Base-by-base conservation (phyloP, 306 rosid species). In the Corylus heterophylla region DNA sequence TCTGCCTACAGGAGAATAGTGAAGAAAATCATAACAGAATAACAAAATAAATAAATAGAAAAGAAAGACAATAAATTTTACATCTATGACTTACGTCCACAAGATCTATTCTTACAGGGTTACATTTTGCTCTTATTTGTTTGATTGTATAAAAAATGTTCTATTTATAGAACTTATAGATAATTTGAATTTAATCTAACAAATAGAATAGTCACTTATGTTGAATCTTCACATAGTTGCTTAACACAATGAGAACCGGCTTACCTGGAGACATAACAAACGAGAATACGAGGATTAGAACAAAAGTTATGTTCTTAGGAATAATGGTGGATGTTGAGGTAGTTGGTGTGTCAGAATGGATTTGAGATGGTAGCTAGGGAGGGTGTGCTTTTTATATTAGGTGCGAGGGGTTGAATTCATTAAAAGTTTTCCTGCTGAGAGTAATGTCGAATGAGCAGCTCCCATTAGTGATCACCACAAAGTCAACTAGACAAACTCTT, bases 221-320 rank as follows among this genome's bases (percentile, higher is more conserved):
- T 51, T 14, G 47, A 13, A 51, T 29, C 54, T 42, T 51, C 25
- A 20, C 48, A 37, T 17, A 49, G 14, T 12, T 56, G 37, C 8
- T 27, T 25, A 59, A 11, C 16, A 59, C 66, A 59, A 59, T 22
- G 18, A 6, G 12, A 74, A 67, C 54, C 18, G 70, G 50, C 79
- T 89, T 68, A 90, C 91, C 91, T 80, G 91, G 79, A 84, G 77
- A 84, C 81, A 86, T 64, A 74, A 61, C 85, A 76, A 77, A 18
- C 58, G 79, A 79, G 80, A 83, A 52, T 64, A 86, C 70, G 44
- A 82, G 61, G 73, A 83, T 56, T 78, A 79, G 18, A 71, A 18
- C 35, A 83, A 29, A 48, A 39, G 50, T 16, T 76, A 59, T 79
- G 71, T 71, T 49, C 58, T 13, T 67, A 25, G 68, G 22, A 79